Conservation (phyloP, 805 yeast species). For the Starmerella asiatica region DNA sequence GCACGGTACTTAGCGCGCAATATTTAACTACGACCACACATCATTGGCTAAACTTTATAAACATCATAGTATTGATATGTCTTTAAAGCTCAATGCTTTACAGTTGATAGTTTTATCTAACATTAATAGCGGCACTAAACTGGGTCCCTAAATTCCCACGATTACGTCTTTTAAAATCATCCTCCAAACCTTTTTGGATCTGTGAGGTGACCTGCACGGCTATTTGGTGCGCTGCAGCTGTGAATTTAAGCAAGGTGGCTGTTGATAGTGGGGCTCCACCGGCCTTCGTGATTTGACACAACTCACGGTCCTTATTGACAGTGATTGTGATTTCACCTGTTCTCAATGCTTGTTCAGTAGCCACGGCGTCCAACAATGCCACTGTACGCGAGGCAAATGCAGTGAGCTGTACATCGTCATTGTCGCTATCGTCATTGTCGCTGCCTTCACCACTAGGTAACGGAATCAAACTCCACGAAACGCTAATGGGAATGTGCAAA, state of each 20-base stretch:
- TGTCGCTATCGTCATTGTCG: slow-evolving; percentile 25
- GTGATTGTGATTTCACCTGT: slow-evolving; percentile 77
- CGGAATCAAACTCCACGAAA: slow-evolving; percentile 76
- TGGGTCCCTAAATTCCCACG: slow-evolving; percentile 26
- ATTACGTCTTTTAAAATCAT: slow-evolving; percentile 41
- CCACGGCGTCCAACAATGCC: slow-evolving; percentile 49
- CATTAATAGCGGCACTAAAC: no score
- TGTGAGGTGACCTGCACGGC: slow-evolving; percentile 53
- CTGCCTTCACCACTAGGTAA: slow-evolving; percentile 3
- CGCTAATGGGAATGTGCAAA: slow-evolving; percentile 79
- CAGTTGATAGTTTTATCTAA: no score
- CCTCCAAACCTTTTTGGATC: slow-evolving; percentile 42
- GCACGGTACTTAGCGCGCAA: slow-evolving; percentile 14
- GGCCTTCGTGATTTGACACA: slow-evolving; percentile 78
- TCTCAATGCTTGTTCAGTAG: slow-evolving; percentile 61
- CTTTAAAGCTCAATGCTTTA: no score
- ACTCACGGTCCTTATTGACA: slow-evolving; percentile 74
- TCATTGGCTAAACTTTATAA: background rate
- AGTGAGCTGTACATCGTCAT: slow-evolving; percentile 5
- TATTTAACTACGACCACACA: slow-evolving; percentile 4
- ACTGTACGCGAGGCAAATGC: background rate
- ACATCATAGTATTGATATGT: no score
- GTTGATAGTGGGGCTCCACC: slow-evolving; percentile 85
- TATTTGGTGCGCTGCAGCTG: slow-evolving; percentile 47
- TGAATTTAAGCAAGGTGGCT: slow-evolving; percentile 48